Evolutionary conservation across 306 rosid genomes (phyloP).

Genomic region (Castanospermum australe): DNA sequence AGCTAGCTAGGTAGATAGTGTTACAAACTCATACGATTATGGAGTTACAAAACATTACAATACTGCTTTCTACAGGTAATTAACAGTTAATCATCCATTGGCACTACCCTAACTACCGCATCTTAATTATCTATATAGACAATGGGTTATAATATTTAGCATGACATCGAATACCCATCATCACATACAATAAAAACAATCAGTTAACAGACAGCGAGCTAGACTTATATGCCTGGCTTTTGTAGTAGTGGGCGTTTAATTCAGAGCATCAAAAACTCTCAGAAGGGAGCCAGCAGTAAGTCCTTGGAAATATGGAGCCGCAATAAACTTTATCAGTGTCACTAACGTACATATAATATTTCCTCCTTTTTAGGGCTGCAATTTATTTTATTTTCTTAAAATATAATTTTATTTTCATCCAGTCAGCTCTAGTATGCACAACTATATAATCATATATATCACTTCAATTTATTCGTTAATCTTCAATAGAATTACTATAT

Average conservation of each 20-base stretch:
- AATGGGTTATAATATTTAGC: too few relatives aligned
- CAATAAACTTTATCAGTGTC: slow-evolving; percentile 11
- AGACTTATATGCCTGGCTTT: slow-evolving; percentile 1
- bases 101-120: too few relatives aligned
- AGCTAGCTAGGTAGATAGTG: background rate
- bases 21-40: too few relatives aligned
- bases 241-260: background rate
- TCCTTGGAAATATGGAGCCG: slow-evolving; percentile 30
- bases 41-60: background rate
- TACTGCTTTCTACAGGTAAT: background rate
- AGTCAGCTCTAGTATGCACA: too few relatives aligned
- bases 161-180: too few relatives aligned
- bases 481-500: too few relatives aligned
- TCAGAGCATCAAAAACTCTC: background rate
- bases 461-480: too few relatives aligned
- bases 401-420: too few relatives aligned
- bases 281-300: background rate
- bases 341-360: background rate
- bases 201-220: background rate
- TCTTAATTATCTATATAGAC: too few relatives aligned
- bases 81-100: too few relatives aligned
- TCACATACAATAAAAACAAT: too few relatives aligned
- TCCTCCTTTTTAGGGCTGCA: background rate
- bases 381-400: background rate
- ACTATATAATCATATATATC: background rate